Evolutionary conservation across 1,284 basidiomycete species (phyloP).

Genomic region (Pterulicium gracile): DNA sequence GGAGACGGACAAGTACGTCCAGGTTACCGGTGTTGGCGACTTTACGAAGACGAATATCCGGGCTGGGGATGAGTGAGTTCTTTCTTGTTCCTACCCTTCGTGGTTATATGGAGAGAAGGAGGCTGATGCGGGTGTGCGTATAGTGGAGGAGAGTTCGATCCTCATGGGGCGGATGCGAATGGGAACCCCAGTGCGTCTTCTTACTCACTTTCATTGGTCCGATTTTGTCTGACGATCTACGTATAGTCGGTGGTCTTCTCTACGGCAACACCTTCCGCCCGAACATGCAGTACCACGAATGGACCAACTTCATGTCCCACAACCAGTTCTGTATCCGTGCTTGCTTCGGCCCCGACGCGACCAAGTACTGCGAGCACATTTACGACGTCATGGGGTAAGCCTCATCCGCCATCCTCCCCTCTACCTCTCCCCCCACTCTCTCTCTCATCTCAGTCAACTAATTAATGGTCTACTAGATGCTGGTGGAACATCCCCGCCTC

Average conservation of each 20-base stretch:
- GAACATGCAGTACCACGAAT: constrained; percentile 41
- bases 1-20: constrained; percentile 54
- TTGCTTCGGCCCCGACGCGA: constrained; percentile 45
- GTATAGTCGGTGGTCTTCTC: constrained; percentile 41
- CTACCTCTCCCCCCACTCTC: too few relatives aligned
- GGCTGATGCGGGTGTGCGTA: not conserved
- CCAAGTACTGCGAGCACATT: constrained; percentile 44
- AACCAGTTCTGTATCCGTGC: constrained; percentile 55
- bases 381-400: constrained; percentile 46
- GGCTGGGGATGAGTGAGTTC: constrained; percentile 25
- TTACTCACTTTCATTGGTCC: not conserved
- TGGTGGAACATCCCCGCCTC: constrained; percentile 42
- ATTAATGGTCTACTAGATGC: not conserved
- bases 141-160: constrained; percentile 56
- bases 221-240: constrained; percentile 11
- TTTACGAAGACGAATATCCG: constrained; percentile 54
- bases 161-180: constrained; percentile 41
- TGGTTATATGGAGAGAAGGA: too few relatives aligned
- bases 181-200: constrained; percentile 29
- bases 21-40: constrained; percentile 50
- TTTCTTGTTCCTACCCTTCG: not conserved
- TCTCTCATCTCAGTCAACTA: too few relatives aligned
- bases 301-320: constrained; percentile 44
- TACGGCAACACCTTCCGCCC: constrained; percentile 44
- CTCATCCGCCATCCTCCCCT: constrained; percentile 28